A percentile compares a stretch with the other conserved stretches of the same genome.
phyloP scores from a whole-genome alignment of 805 yeast species.

The Yarrowia bubula region DNA sequence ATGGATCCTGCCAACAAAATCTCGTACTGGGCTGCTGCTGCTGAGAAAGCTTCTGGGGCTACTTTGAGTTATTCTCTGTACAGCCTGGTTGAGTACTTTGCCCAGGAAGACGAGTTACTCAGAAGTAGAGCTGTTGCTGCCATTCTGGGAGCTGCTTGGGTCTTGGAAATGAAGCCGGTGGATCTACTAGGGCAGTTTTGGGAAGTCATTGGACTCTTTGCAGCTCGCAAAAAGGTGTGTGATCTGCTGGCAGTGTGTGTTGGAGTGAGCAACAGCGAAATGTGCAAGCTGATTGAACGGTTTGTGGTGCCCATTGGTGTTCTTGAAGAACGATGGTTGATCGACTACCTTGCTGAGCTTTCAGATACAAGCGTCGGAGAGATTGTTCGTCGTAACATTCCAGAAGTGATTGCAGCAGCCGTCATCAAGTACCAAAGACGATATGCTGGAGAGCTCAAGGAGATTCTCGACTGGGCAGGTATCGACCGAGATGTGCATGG shows the following conservation, averaged over 20 bases:
- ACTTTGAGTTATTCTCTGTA: conserved; percentile 4
- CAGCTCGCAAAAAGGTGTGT: background rate
- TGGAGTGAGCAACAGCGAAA: background rate
- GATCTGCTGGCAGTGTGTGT: conserved; percentile 18
- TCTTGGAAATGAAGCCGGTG: background rate
- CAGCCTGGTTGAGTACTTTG: conserved; percentile 7
- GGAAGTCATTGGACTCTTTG: conserved; percentile 24
- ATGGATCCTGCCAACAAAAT: background rate
- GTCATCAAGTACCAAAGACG: conserved; percentile 8
- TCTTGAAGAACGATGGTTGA: background rate
- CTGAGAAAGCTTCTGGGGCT: background rate
- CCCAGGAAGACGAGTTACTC: conserved; percentile 1
- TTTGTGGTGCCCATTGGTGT: conserved; percentile 8
- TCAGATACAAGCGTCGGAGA: background rate
- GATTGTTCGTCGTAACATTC: background rate
- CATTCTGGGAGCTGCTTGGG: conserved; percentile 7
- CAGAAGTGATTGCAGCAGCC: conserved; percentile 15
- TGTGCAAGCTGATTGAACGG: background rate
- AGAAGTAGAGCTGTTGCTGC: conserved; percentile 14
- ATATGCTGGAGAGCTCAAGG: background rate
- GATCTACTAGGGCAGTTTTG: conserved; percentile 4
- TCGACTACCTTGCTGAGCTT: conserved; percentile 4
- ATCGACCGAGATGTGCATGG: background rate
- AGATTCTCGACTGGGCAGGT: conserved; percentile 1
- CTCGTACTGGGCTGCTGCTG: conserved; percentile 17